These are phyloP conservation scores for Lipomyces yamanashiensis DNA, from an alignment of 805 yeast genomes.

Conservation along the genomic window DNA sequence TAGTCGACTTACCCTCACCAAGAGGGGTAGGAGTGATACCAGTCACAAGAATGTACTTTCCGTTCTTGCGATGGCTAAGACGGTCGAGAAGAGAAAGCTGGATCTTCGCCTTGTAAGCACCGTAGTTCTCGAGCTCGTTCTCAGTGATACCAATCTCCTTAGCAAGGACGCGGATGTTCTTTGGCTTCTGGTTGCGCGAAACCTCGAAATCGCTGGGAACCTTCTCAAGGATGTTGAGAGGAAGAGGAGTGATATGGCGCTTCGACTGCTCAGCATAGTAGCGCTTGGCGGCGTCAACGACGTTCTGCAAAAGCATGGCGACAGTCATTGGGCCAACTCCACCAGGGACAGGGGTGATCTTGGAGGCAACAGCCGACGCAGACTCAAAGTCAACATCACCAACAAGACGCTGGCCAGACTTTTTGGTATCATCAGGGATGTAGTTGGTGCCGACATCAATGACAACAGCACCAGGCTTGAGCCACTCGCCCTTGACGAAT, in stretches of 20 bases:
- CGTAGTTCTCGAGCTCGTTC: constrained; percentile 83
- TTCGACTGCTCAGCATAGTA: constrained; percentile 53
- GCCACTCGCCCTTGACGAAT: constrained; percentile 84
- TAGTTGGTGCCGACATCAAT: constrained; percentile 96
- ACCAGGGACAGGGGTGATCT: constrained; percentile 96
- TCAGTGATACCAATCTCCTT: constrained; percentile 78
- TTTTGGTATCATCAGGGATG: constrained; percentile 71
- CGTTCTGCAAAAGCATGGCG: constrained; percentile 89
- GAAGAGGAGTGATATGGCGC: constrained; percentile 59
- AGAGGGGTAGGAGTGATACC: constrained; percentile 98
- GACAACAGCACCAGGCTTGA: constrained; percentile 82
- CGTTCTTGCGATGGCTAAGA: constrained; percentile 65
- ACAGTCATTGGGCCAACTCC: constrained; percentile 99
- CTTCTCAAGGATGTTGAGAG: constrained; percentile 60
- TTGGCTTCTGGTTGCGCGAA: constrained; percentile 87
- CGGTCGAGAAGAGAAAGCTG: constrained; percentile 71
- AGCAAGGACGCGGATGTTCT: constrained; percentile 75
- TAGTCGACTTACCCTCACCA: constrained; percentile 97
- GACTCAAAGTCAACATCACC: constrained; percentile 90
- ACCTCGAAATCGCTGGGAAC: constrained; percentile 92
- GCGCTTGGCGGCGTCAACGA: constrained; percentile 74
- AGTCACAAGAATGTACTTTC: constrained; percentile 88
- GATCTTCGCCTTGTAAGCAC: constrained; percentile 88
- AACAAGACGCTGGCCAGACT: constrained; percentile 81
- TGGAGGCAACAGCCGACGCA: constrained; percentile 64